phyloP scores from a whole-genome alignment of 2,329 filamentous ascomycete species.

The Cercospora sojina region DNA sequence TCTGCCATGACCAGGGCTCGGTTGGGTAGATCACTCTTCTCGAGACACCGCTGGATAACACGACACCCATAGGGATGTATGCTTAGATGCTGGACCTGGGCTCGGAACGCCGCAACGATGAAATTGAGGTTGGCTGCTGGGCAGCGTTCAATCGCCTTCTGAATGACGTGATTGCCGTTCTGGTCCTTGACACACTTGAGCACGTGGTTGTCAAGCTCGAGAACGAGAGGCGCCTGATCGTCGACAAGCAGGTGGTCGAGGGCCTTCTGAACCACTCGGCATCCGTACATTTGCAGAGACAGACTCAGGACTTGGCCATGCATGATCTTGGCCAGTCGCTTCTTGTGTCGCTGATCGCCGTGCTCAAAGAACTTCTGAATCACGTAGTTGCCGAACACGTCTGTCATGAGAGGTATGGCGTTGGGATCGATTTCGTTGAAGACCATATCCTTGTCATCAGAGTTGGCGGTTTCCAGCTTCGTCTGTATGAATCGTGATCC shows the following conservation, averaged over 20 bases:
- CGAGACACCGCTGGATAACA: constrained; percentile 88
- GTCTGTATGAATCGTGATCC: constrained; percentile 94
- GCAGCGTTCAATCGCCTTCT: constrained; percentile 83
- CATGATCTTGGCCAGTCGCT: constrained; percentile 80
- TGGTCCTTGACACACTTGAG: constrained; percentile 77
- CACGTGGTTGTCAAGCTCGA: constrained; percentile 76
- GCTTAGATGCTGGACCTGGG: constrained; percentile 71
- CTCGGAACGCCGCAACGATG: constrained; percentile 76
- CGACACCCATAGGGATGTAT: constrained; percentile 85
- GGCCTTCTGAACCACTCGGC: constrained; percentile 93
- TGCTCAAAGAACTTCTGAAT: constrained; percentile 98
- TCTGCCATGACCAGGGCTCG: constrained; percentile 70
- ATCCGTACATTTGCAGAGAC: constrained; percentile 87
- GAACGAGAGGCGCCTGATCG: constrained; percentile 79
- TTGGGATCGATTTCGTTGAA: constrained; percentile 86
- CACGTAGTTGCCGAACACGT: constrained; percentile 97
- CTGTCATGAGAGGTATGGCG: constrained; percentile 84
- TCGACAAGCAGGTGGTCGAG: constrained; percentile 88
- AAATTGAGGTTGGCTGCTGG: constrained; percentile 78
- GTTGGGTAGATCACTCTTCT: constrained; percentile 69
- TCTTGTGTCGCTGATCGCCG: constrained; percentile 91
- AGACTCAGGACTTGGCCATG: constrained; percentile 76
- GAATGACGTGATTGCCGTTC: constrained; percentile 95
- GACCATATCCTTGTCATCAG: constrained; percentile 88
- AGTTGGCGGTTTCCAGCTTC: constrained; percentile 88